Percentiles rank a stretch among this genome's conserved stretches.
phyloP scores from a whole-genome alignment of 768 basidiomycete species.

The Dioszegia aurantiaca region DNA sequence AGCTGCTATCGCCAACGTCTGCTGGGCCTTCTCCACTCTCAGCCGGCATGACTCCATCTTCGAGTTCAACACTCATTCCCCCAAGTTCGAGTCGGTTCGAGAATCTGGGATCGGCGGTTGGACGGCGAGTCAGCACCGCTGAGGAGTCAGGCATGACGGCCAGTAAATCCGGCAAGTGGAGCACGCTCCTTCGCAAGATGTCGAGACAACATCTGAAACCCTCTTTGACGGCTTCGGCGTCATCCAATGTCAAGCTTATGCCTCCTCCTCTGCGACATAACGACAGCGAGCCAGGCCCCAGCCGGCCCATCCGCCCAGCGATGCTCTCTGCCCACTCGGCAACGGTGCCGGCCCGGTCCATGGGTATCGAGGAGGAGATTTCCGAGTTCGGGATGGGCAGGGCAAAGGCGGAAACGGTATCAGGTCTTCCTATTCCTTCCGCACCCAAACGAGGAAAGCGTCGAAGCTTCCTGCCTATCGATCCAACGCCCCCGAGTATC shows the following conservation, averaged over 20 bases:
- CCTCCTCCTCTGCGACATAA: conserved; percentile 28
- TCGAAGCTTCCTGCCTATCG: conserved; percentile 84
- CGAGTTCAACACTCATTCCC: no score
- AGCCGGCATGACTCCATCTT: background rate
- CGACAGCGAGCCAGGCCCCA: conserved; percentile 35
- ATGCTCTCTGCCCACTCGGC: conserved; percentile 27
- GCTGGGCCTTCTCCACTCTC: background rate
- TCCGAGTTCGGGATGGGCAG: conserved; percentile 43
- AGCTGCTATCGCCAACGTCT: conserved; percentile 7
- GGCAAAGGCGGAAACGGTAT: conserved; percentile 3
- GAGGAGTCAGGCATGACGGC: conserved; percentile 10
- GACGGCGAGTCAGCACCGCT: conserved; percentile 3
- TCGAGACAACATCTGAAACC: conserved; percentile 80
- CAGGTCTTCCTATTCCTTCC: conserved; percentile 19
- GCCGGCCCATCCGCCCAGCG: conserved; percentile 26
- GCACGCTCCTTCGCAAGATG: conserved; percentile 90
- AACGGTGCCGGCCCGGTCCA: conserved; percentile 29
- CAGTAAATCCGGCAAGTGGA: conserved; percentile 75
- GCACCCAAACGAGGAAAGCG: conserved; percentile 60
- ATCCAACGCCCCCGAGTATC: conserved; percentile 60
- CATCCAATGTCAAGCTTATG: conserved; percentile 34
- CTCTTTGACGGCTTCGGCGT: conserved; percentile 27
- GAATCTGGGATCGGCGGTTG: conserved; percentile 1
- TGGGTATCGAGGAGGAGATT: conserved; percentile 12
- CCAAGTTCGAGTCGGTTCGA: no score